Evolutionary conservation across 2,329 filamentous ascomycete species (phyloP).

Genomic region (Diaporthe australafricana): DNA sequence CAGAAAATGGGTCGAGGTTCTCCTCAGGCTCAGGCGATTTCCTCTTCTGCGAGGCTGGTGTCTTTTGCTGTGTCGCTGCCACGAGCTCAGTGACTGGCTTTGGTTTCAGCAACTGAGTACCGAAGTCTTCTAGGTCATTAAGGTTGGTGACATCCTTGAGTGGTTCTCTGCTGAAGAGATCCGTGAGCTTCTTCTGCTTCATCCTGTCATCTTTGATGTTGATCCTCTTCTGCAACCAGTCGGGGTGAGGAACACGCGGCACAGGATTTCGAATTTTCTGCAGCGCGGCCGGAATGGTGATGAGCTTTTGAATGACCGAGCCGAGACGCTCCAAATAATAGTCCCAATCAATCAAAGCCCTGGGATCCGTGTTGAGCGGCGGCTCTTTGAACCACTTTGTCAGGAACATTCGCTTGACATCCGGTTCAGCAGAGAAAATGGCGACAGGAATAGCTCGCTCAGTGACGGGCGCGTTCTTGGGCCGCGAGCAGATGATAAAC

Average conservation of each 20-base stretch:
- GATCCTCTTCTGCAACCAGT: slow-evolving; percentile 95
- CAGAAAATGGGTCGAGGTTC: slow-evolving; percentile 81
- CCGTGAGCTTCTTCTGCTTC: slow-evolving; percentile 99
- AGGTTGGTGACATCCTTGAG: slow-evolving; percentile 79
- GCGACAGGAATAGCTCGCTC: slow-evolving; percentile 94
- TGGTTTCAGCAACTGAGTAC: slow-evolving; percentile 73
- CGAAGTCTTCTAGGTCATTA: slow-evolving; percentile 86
- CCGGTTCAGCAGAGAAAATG: slow-evolving; percentile 94
- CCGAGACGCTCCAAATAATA: slow-evolving; percentile 97
- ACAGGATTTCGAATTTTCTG: slow-evolving; percentile 97
- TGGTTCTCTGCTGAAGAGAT: slow-evolving; percentile 82
- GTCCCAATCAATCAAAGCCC: slow-evolving; percentile 92
- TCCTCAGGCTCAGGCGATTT: slow-evolving; percentile 78
- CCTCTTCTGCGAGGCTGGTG: slow-evolving; percentile 71
- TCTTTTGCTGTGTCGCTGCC: slow-evolving; percentile 64
- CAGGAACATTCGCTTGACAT: slow-evolving; percentile 88
- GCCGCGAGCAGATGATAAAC: slow-evolving; percentile 94
- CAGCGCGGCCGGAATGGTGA: slow-evolving; percentile 96
- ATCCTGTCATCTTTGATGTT: slow-evolving; percentile 96
- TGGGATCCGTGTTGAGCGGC: slow-evolving; percentile 88
- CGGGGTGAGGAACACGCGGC: slow-evolving; percentile 91
- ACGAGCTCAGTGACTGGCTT: slow-evolving; percentile 68
- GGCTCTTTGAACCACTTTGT: slow-evolving; percentile 97
- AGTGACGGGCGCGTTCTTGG: slow-evolving; percentile 90
- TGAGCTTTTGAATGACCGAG: slow-evolving; percentile 98